Percentiles rank a stretch among this genome's conserved stretches.
Conservation (phyloP, 2,329 filamentous ascomycete species). For the Cladosporium oxysporum region DNA sequence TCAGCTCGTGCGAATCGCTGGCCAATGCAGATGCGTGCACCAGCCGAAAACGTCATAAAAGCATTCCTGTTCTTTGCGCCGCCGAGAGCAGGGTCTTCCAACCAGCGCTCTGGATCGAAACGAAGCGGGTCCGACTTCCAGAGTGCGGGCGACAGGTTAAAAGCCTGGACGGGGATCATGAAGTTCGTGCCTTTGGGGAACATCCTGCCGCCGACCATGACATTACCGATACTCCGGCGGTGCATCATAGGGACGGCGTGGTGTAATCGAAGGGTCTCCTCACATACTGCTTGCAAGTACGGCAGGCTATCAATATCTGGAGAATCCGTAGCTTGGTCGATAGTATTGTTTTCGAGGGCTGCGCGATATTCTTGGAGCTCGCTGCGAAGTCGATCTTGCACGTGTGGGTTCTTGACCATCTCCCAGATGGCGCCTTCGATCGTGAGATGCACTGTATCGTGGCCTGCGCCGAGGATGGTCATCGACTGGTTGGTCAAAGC, state of each 20-base stretch:
- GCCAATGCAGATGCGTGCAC: constrained; percentile 37
- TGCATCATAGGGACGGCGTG: constrained; percentile 49
- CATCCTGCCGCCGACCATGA: constrained; percentile 41
- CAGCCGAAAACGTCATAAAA: constrained; percentile 47
- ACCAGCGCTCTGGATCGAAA: constrained; percentile 50
- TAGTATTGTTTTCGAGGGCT: no score
- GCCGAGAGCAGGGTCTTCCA: constrained; percentile 48
- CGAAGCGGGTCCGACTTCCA: constrained; percentile 49
- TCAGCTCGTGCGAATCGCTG: constrained; percentile 34
- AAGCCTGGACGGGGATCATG: constrained; percentile 44
- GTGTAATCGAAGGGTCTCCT: no score
- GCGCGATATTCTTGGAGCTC: no score
- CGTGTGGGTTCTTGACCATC: no score
- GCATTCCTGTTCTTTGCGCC: constrained; percentile 24
- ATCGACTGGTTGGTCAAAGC: no score
- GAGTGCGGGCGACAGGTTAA: constrained; percentile 44
- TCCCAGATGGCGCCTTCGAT: no score
- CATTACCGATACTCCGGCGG: constrained; percentile 45
- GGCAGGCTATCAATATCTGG: no score
- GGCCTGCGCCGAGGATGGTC: no score
- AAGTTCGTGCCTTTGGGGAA: constrained; percentile 44
- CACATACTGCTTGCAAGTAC: no score
- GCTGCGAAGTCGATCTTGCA: no score
- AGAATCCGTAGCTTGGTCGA: no score
- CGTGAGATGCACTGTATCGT: no score